Percentiles rank a stretch among this genome's conserved stretches.
Conservation (phyloP, 805 yeast genomes). For the Ogataea paraovalis region DNA sequence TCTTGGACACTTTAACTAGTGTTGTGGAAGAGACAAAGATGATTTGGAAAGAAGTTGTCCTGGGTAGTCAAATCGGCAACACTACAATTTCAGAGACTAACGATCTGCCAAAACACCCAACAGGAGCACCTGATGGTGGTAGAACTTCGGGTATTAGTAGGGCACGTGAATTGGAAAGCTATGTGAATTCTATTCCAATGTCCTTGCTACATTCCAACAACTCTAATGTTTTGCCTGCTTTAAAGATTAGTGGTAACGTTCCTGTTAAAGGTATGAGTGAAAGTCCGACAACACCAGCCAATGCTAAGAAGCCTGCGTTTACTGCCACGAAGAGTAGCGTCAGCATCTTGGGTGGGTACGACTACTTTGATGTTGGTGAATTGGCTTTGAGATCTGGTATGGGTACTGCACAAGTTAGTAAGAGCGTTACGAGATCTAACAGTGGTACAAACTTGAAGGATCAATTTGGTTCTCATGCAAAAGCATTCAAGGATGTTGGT, state of each 20-base stretch:
- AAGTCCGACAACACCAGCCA: background rate
- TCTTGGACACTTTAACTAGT: slow-evolving; percentile 47
- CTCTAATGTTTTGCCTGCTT: slow-evolving; percentile 6
- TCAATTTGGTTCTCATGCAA: background rate
- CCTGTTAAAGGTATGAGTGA: slow-evolving; percentile 4
- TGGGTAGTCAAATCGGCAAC: slow-evolving; percentile 5
- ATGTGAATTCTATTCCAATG: slow-evolving; percentile 32
- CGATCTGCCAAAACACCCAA: slow-evolving; percentile 1
- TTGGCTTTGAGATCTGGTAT: slow-evolving; percentile 42
- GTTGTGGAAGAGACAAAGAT: slow-evolving; percentile 45
- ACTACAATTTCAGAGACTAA: slow-evolving; percentile 3
- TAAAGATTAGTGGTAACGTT: background rate
- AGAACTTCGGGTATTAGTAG: slow-evolving; percentile 13
- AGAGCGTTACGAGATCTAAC: slow-evolving; percentile 25
- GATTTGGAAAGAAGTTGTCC: slow-evolving; percentile 28
- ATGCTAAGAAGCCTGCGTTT: slow-evolving; percentile 2
- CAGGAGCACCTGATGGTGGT: slow-evolving; percentile 2
- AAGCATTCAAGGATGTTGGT: slow-evolving; percentile 19
- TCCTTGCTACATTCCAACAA: slow-evolving; percentile 29
- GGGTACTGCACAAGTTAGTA: slow-evolving; percentile 26
- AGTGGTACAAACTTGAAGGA: slow-evolving; percentile 19
- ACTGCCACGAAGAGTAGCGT: slow-evolving; percentile 16
- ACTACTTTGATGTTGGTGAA: slow-evolving; percentile 56
- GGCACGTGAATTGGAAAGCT: slow-evolving; percentile 22
- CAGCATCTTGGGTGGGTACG: slow-evolving; percentile 53